Base-by-base conservation (phyloP, 768 basidiomycete species). In the Mycena haematopus region DNA sequence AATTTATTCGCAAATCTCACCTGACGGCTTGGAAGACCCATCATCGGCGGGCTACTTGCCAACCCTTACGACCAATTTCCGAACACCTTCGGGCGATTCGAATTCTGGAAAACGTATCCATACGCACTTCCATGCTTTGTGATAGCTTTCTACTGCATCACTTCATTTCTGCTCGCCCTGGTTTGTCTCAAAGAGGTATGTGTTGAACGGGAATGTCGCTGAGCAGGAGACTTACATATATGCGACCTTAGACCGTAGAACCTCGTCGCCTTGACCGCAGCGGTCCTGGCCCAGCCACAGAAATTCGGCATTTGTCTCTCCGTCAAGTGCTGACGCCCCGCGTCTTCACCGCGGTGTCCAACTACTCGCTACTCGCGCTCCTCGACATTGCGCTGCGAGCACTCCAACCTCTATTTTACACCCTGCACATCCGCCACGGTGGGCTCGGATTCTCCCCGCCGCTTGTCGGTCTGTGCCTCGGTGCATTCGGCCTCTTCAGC, bases 51-150 rank as follows among this genome's bases (percentile, higher is more conserved):
- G 10, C 10, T 50, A 13, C 29, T 50, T 11, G 15, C 49, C 13
- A 50, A 50, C 29, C 49, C 49, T 31, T 50, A 50, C 29, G 49
- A 50, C 5, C 27, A 50, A 31, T 50, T 50, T 8, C 49, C 49
- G 29, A 50, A 50, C 29, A 50, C 49, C n/a, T 50, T 50, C 19
- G 49, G 49, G 10, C 49, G 19, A 9, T 50, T 50, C 14, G 49
- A 50, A 50, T 50, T 50, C 49, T 50, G 49, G 49, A 27, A 24
- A 50, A 50, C 49, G 29, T 50, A 50, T n/a, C 49, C 49, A 50
- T 50, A 50, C 21, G 49, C 49, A 6, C 29, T 50, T 6, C 49
- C 49, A 10, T 50, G 49, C 49, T 50, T 50, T 31, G 49, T 50
- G 29, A 33, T 50, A 11, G 49, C 49, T 11, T 33, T 50, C 49